These are phyloP conservation scores for Heliamphora pulchella DNA, from an alignment of 179 eudicot genomes.

Conservation along the genomic window DNA sequence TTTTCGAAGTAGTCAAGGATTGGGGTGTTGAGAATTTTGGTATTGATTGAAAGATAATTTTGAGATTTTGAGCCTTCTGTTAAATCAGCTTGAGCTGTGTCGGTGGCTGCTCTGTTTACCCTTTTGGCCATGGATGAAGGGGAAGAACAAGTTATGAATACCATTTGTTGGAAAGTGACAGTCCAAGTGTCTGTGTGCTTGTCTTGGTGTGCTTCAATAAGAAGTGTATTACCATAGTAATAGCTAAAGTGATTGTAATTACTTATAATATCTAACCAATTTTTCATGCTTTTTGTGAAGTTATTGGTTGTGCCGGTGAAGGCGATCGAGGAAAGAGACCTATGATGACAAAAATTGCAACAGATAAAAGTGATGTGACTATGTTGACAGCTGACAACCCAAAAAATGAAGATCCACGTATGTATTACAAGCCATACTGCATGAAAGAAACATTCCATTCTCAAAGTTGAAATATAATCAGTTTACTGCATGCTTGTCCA, in stretches of 20 bases:
- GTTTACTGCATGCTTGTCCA: neutral
- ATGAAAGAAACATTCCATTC: neutral
- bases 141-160: neutral
- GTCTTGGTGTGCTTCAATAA: neutral
- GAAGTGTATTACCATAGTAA: neutral
- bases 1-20: neutral
- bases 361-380: slow-evolving; percentile 93
- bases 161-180: neutral
- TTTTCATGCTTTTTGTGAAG: slow-evolving; percentile 30
- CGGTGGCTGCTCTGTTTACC: slow-evolving; percentile 1
- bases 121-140: neutral
- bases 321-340: slow-evolving; percentile 91
- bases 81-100: neutral
- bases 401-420: slow-evolving; percentile 85
- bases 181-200: neutral
- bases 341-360: slow-evolving; percentile 80
- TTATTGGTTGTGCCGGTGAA: slow-evolving; percentile 83
- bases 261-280: slow-evolving; percentile 14
- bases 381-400: slow-evolving; percentile 95
- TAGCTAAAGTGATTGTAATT: neutral
- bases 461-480: neutral
- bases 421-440: slow-evolving; percentile 25
- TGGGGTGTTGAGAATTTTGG: neutral
- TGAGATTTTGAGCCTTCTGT: neutral
- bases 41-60: neutral